phyloP scores from a whole-genome alignment of 208 protist species.

The Novymonas esmeraldas region DNA sequence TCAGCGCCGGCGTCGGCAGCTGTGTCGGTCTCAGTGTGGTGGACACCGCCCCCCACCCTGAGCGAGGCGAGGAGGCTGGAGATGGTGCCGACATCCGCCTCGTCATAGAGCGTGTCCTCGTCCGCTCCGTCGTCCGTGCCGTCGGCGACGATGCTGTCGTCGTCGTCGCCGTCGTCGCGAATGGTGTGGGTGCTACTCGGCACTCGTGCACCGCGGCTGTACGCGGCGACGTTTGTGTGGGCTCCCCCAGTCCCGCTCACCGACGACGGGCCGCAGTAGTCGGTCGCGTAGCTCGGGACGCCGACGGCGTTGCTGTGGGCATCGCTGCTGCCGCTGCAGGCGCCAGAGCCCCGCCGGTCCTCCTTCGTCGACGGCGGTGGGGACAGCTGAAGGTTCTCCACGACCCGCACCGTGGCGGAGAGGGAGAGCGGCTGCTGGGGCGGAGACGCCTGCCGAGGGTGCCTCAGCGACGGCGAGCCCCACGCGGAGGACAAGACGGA shows the following conservation, averaged over 20 bases:
- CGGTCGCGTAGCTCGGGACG: neutral
- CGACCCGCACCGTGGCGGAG: neutral
- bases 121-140: neutral
- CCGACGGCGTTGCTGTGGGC: constrained; percentile 1
- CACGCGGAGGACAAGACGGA: constrained; percentile 14
- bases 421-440: neutral
- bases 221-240: neutral
- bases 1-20: neutral
- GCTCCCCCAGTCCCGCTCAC: neutral
- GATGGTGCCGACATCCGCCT: constrained; percentile 30
- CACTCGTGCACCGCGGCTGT: neutral
- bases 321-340: constrained; percentile 13
- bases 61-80: constrained; percentile 33
- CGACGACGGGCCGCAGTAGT: constrained; percentile 1
- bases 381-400: neutral
- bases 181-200: neutral
- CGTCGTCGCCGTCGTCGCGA: neutral
- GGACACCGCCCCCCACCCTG: neutral
- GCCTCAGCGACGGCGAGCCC: neutral
- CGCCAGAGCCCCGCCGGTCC: constrained; percentile 2
- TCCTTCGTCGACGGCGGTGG: neutral
- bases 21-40: neutral
- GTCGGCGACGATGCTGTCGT: neutral
- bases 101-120: constrained; percentile 20
- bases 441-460: neutral